Evolutionary conservation across 2,329 filamentous ascomycete species (phyloP).

Genomic region (Fusarium xyrophilum): DNA sequence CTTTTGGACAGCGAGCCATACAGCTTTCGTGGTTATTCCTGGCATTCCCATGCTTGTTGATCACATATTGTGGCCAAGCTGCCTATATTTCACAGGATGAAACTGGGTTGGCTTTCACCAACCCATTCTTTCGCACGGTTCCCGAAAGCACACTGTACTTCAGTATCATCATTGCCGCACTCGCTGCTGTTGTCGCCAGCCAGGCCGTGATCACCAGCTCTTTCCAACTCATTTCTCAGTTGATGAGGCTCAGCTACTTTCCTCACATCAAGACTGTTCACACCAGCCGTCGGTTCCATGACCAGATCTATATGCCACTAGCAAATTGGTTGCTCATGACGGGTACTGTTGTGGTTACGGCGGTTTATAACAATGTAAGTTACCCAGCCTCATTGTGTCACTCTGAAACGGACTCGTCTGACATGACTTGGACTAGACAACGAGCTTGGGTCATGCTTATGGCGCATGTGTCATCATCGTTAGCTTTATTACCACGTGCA

Average conservation of each 20-base stretch:
- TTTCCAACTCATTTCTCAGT: slow-evolving; percentile 73
- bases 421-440: slow-evolving; percentile 53
- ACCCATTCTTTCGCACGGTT: slow-evolving; percentile 76
- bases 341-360: slow-evolving; percentile 76
- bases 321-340: slow-evolving; percentile 81
- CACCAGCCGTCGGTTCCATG: slow-evolving; percentile 73
- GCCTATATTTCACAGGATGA: slow-evolving; percentile 71
- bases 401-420: background rate
- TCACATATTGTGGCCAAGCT: slow-evolving; percentile 76
- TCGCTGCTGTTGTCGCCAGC: slow-evolving; percentile 76
- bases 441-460: slow-evolving; percentile 74
- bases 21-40: slow-evolving; percentile 76
- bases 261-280: slow-evolving; percentile 78
- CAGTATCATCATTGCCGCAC: slow-evolving; percentile 70
- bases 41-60: slow-evolving; percentile 69
- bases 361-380: slow-evolving; percentile 72
- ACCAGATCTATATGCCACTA: slow-evolving; percentile 77
- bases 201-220: slow-evolving; percentile 81
- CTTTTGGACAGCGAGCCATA: slow-evolving; percentile 73
- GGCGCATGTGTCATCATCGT: slow-evolving; percentile 82
- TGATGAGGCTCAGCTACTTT: slow-evolving; percentile 76
- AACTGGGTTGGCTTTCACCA: slow-evolving; percentile 52
- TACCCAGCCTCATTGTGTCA: background rate
- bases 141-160: slow-evolving; percentile 73
- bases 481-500: slow-evolving; percentile 77